Conservation (phyloP, 192 early-diverging fungal species). For the Coemansia sp. region DNA sequence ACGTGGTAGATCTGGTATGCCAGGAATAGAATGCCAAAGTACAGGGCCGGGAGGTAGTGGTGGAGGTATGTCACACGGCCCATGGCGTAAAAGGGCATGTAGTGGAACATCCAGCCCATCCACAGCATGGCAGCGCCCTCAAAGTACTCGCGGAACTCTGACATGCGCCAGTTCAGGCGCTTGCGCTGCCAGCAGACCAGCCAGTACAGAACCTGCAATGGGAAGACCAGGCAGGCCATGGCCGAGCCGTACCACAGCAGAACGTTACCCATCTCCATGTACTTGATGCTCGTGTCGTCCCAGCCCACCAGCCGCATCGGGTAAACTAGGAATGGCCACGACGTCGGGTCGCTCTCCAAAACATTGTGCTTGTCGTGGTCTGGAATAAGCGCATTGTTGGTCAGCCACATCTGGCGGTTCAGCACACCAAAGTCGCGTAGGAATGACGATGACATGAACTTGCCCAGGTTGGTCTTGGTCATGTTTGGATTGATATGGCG, state of each 20-base stretch:
- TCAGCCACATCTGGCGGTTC: conserved; percentile 73
- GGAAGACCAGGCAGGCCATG: conserved; percentile 18
- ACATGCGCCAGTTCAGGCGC: conserved; percentile 33
- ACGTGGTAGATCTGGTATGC: conserved; percentile 55
- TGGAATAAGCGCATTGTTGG: conserved; percentile 69
- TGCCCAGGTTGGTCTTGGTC: conserved; percentile 51
- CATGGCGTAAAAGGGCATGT: conserved; percentile 72
- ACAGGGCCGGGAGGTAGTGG: conserved; percentile 70
- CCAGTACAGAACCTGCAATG: conserved; percentile 44
- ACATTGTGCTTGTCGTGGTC: conserved; percentile 68
- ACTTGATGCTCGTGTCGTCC: conserved; percentile 63
- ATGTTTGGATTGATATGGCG: conserved; percentile 71
- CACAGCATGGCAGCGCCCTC: conserved; percentile 54
- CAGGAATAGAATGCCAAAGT: conserved; percentile 63
- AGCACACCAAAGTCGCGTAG: conserved; percentile 54
- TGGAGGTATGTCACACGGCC: conserved; percentile 73
- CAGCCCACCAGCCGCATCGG: conserved; percentile 69
- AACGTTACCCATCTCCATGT: conserved; percentile 63
- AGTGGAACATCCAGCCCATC: conserved; percentile 66
- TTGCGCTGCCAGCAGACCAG: conserved; percentile 40
- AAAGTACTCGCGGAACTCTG: conserved; percentile 52
- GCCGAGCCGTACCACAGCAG: conserved; percentile 54
- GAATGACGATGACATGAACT: conserved; percentile 58
- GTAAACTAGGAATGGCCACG: conserved; percentile 61
- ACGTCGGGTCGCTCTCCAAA: conserved; percentile 54